Conservation (phyloP, 2,329 filamentous ascomycete species). For the Cryphonectria radicalis region DNA sequence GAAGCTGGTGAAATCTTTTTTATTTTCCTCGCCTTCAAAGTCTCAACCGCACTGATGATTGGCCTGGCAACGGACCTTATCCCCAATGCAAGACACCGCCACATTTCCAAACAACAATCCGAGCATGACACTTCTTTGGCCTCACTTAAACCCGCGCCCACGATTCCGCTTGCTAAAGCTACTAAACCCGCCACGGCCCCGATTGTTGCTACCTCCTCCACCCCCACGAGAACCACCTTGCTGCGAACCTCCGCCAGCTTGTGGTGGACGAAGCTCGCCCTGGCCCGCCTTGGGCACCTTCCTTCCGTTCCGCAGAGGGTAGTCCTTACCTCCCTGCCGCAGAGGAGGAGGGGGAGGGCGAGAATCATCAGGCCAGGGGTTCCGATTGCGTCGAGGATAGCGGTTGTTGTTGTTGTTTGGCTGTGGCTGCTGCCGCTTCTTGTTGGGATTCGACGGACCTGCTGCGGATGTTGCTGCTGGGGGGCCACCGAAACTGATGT, state of each 20-base stretch:
- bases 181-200: conserved; percentile 27
- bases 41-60: neutral
- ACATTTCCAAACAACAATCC: neutral
- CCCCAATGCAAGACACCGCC: neutral
- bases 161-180: conserved; percentile 20
- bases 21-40: neutral
- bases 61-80: neutral
- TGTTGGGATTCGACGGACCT: conserved; percentile 3
- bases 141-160: conserved; percentile 11
- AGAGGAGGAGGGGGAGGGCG: conserved; percentile 7
- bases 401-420: neutral
- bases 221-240: conserved; percentile 15
- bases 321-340: conserved; percentile 21
- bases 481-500: conserved; percentile 26
- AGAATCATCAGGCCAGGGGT: conserved; percentile 2
- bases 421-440: conserved; percentile 18
- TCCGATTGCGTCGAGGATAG: conserved; percentile 23
- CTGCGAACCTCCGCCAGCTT: neutral
- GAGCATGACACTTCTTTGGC: neutral
- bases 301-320: conserved; percentile 13
- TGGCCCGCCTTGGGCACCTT: conserved; percentile 14
- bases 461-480: neutral
- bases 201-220: conserved; percentile 5
- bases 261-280: neutral
- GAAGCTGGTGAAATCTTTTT: neutral